Percentiles rank a stretch among this genome's conserved stretches.
phyloP scores from a whole-genome alignment of 208 protist species.

The Leishmania lainsoni region DNA sequence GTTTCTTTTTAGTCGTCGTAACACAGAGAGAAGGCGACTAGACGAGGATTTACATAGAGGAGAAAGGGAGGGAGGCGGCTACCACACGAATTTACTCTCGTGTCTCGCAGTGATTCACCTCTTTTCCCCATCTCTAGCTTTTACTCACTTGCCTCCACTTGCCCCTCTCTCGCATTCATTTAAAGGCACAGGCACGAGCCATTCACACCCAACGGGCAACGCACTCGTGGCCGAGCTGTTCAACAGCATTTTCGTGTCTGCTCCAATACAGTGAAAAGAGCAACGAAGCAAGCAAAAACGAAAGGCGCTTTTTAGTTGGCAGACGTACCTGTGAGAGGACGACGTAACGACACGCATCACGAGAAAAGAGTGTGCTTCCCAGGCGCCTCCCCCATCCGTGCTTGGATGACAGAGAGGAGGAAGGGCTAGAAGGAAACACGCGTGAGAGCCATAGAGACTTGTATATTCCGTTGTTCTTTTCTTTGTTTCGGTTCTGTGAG shows the following conservation, averaged over 20 bases:
- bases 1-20: not conserved
- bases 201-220: not conserved
- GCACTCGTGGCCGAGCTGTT: not conserved
- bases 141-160: too few relatives aligned
- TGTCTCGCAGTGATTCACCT: not conserved
- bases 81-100: not conserved
- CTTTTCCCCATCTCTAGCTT: not conserved
- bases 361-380: not conserved
- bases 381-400: not conserved
- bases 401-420: not conserved
- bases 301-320: not conserved
- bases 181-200: not conserved
- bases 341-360: too few relatives aligned
- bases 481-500: not conserved
- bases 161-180: not conserved
- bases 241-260: not conserved
- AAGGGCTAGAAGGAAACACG: not conserved
- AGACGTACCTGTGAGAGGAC: not conserved
- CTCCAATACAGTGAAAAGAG: not conserved
- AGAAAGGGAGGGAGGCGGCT: not conserved
- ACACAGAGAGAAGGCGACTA: not conserved
- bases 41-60: not conserved
- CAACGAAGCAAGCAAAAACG: not conserved
- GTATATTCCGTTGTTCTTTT: not conserved
- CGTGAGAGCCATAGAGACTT: constrained; percentile 1